A percentile compares a stretch with the other conserved stretches of the same genome.
Evolutionary conservation across 2,329 filamentous ascomycete genomes (phyloP).

Genomic region (Cadophora sp.): DNA sequence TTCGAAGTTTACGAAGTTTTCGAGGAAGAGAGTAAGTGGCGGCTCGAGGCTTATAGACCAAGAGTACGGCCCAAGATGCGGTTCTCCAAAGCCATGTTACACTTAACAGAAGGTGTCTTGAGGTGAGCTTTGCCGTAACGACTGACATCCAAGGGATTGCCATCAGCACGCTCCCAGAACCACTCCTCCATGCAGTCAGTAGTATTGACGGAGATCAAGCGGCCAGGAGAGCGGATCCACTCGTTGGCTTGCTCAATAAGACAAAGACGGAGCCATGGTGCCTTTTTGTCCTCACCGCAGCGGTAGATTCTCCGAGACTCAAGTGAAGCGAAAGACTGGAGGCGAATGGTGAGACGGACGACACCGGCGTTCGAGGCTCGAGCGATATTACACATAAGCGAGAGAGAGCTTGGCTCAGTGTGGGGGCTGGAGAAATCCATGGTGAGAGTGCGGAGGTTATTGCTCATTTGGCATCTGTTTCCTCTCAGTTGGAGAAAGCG

Average conservation of each 20-base stretch:
- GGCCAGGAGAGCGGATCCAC: background rate
- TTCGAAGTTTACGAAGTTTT: too few species aligned
- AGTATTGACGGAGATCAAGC: background rate
- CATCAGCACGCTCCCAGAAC: slow-evolving; percentile 9
- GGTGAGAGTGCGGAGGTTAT: slow-evolving; percentile 16
- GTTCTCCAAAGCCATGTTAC: background rate
- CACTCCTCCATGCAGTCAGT: slow-evolving; percentile 12
- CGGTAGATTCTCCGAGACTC: background rate
- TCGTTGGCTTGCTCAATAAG: background rate
- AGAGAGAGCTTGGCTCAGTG: background rate
- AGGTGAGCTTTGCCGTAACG: background rate
- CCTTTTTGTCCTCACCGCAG: background rate
- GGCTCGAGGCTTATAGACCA: too few species aligned
- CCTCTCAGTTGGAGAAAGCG: background rate
- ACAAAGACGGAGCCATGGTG: background rate
- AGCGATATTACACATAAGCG: slow-evolving; percentile 2
- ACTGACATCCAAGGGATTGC: background rate
- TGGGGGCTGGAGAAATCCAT: slow-evolving; percentile 2
- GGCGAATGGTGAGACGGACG: slow-evolving; percentile 1
- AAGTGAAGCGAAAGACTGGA: background rate
- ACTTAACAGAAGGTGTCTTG: background rate
- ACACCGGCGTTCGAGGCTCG: slow-evolving; percentile 9
- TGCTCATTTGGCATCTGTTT: slow-evolving; percentile 8
- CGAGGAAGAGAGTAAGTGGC: too few species aligned
- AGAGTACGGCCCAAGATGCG: background rate